Conservation (phyloP, 768 basidiomycete genomes). For the Boletus coccyginus region DNA sequence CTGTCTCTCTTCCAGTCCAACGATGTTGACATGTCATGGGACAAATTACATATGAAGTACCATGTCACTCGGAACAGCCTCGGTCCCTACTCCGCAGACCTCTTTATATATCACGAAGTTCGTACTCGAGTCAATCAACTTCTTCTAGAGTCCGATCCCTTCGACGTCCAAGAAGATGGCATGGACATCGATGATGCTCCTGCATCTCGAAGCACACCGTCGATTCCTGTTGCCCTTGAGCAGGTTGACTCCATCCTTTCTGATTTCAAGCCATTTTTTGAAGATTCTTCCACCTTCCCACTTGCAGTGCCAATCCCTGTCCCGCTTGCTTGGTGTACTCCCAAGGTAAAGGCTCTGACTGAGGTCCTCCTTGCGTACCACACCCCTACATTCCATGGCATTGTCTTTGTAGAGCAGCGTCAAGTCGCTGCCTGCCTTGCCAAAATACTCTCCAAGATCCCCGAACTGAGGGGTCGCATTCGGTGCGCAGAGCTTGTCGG, state of each 20-base stretch:
- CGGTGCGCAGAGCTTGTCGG: conserved; percentile 69
- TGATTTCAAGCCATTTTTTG: conserved; percentile 41
- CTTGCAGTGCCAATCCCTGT: conserved; percentile 40
- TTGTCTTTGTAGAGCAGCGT: conserved; percentile 85
- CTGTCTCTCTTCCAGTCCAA: conserved; percentile 40
- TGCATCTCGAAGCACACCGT: conserved; percentile 9
- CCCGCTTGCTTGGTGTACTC: conserved; percentile 64
- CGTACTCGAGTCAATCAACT: conserved; percentile 46
- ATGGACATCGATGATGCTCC: conserved; percentile 32
- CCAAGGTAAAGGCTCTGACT: conserved; percentile 64
- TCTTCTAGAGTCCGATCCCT: conserved; percentile 28
- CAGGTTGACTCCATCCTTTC: conserved; percentile 50
- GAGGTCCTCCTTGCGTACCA: conserved; percentile 57
- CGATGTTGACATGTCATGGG: conserved; percentile 50
- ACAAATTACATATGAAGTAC: conserved; percentile 62
- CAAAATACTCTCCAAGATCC: conserved; percentile 57
- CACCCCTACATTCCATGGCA: conserved; percentile 65
- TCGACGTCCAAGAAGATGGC: conserved; percentile 15
- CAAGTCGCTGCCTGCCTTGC: conserved; percentile 74
- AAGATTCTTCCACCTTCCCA: conserved; percentile 25
- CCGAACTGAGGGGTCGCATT: conserved; percentile 55
- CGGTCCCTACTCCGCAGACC: conserved; percentile 73
- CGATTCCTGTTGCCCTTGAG: conserved; percentile 40
- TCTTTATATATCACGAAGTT: conserved; percentile 64
- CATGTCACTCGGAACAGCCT: conserved; percentile 57